phyloP scores from a whole-genome alignment of 2,329 filamentous ascomycete genomes.

The Neopestalotiopsis sp. region DNA sequence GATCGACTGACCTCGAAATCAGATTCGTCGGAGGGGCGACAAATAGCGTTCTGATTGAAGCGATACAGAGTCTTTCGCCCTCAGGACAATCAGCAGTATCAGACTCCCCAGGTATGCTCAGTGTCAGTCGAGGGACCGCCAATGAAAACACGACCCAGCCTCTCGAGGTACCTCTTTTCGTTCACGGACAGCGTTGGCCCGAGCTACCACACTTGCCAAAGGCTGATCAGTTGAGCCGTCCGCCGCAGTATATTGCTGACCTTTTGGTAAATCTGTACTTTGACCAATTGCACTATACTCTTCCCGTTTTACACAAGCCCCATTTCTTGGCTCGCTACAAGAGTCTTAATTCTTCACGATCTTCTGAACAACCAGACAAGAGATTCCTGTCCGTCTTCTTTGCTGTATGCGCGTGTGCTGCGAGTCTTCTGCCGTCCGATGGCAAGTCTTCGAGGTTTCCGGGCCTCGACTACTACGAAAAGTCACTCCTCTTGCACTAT shows the following conservation, averaged over 20 bases:
- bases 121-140: not conserved
- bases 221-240: slow-evolving; percentile 10
- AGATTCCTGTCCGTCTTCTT: slow-evolving; percentile 12
- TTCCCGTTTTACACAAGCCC: slow-evolving; percentile 2
- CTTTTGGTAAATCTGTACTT: slow-evolving; percentile 12
- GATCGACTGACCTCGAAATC: not conserved
- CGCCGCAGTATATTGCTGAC: slow-evolving; percentile 13
- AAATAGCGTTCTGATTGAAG: slow-evolving; percentile 9
- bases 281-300: slow-evolving; percentile 12
- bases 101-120: slow-evolving; percentile 6
- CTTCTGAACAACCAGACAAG: not conserved
- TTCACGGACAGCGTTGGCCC: slow-evolving; percentile 10
- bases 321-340: slow-evolving; percentile 10
- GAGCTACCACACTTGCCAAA: slow-evolving; percentile 11
- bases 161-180: slow-evolving; percentile 8
- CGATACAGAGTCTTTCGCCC: slow-evolving; percentile 5
- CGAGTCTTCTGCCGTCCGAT: slow-evolving; percentile 3
- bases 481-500: slow-evolving; percentile 7
- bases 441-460: slow-evolving; percentile 7
- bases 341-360: not conserved
- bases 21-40: slow-evolving; percentile 15
- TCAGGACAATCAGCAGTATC: slow-evolving; percentile 2
- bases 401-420: slow-evolving; percentile 7
- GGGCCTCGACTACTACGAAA: slow-evolving; percentile 13
- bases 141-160: not conserved